These are phyloP conservation scores for Aphanomyces stellatus DNA, from an alignment of 352 stramenopile species.

Conservation along the genomic window DNA sequence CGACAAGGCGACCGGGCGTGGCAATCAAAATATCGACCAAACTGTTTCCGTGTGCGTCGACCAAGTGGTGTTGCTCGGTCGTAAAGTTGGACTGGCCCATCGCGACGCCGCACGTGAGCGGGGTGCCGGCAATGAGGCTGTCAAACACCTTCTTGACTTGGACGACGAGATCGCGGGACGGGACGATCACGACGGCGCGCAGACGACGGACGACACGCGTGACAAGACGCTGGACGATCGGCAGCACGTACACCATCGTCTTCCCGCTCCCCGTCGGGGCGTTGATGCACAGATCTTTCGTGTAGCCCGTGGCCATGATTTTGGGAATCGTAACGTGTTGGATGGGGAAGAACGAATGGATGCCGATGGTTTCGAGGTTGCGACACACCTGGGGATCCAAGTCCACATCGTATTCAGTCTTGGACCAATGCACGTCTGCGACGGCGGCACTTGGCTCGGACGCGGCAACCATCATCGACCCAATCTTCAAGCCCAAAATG, in stretches of 20 bases:
- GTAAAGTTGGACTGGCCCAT: slow-evolving; percentile 88
- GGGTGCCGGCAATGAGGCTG: slow-evolving; percentile 44
- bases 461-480: slow-evolving; percentile 1
- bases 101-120: slow-evolving; percentile 84
- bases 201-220: slow-evolving; percentile 77
- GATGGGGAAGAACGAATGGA: slow-evolving; percentile 92
- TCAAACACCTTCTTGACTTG: slow-evolving; percentile 83
- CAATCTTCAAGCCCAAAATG: neutral
- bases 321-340: slow-evolving; percentile 91
- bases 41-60: slow-evolving; percentile 48
- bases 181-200: slow-evolving; percentile 93
- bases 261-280: slow-evolving; percentile 97
- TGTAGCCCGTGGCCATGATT: slow-evolving; percentile 61
- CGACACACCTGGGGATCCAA: slow-evolving; percentile 35
- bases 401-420: slow-evolving; percentile 23
- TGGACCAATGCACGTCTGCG: slow-evolving; percentile 22
- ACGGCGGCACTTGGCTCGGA: neutral
- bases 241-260: slow-evolving; percentile 95
- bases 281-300: slow-evolving; percentile 92
- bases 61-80: slow-evolving; percentile 63
- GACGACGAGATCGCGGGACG: slow-evolving; percentile 92
- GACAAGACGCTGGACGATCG: slow-evolving; percentile 89
- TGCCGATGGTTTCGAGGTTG: slow-evolving; percentile 37
- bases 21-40: slow-evolving; percentile 95
- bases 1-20: slow-evolving; percentile 94